Base-by-base conservation (phyloP, 331 rosid genomes). In the Acacia pycnantha region DNA sequence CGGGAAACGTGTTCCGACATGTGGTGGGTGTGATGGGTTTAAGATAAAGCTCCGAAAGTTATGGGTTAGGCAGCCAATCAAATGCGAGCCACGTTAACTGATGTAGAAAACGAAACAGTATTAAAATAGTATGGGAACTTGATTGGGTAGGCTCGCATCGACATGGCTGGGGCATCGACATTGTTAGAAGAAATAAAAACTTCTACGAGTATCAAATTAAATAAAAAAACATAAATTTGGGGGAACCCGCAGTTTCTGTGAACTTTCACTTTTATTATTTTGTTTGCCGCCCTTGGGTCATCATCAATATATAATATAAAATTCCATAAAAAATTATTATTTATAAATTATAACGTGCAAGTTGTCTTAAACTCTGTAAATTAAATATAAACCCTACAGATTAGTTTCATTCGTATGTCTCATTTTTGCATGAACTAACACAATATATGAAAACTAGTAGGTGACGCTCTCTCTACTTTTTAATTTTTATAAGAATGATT, bases 1-100 rank as follows among this genome's bases (percentile, higher is more conserved):
- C 0, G 35, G 37, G 5, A 33, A 33, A 33, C 37, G 0, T 3
- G 37, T 33, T 33, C 5, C 37, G 37, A 6, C 65, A 58, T n/a
- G 31, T n/a, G 29, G 12, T 7, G 33, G 29, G 29, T n/a, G 15
- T 8, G 29, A n/a, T n/a, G 29, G 31, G 64, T 8, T 58, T 58
- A 24, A 4, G 73, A 37, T 37, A 72, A 74, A 44, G 21, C 24
- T 66, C 85, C 87, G 61, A 24, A 74, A 69, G 3, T 80, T 58
- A 22, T 54, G 86, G 79, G 78, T 6, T 15, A n/a, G 47, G 40
- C 54, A 66, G 58, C 84, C 82, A 83, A 86, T 69, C 14, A 48
- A 66, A 68, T 37, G 68, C 70, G 77, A 81, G 76, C 53, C 70
- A 77, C 68, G 43, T 71, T 69, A 53, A 24, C 24, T 59, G 10